phyloP scores from a whole-genome alignment of 1,284 basidiomycete genomes.

The Schizophyllum amplum region DNA sequence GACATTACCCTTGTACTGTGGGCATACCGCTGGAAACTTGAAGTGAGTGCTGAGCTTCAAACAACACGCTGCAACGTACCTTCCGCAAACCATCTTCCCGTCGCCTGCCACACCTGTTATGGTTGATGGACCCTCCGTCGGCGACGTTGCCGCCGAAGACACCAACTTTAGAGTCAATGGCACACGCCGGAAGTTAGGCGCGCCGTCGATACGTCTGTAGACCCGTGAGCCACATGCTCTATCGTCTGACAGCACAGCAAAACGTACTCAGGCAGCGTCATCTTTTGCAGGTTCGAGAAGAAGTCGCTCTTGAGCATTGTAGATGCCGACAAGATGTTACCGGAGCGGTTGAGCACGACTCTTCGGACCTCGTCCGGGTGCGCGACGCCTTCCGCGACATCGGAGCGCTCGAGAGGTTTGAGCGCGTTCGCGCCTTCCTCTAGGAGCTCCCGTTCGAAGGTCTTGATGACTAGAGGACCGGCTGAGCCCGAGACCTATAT shows the following conservation, averaged over 20 bases:
- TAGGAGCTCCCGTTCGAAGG: slow-evolving; percentile 88
- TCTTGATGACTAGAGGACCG: slow-evolving; percentile 70
- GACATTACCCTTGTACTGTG: slow-evolving; percentile 69
- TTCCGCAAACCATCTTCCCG: slow-evolving; percentile 79
- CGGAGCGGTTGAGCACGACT: slow-evolving; percentile 80
- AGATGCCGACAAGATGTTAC: slow-evolving; percentile 83
- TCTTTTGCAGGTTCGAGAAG: slow-evolving; percentile 92
- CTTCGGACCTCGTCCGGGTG: slow-evolving; percentile 84
- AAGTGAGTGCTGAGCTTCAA: slow-evolving; percentile 8
- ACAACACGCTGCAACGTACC: slow-evolving; percentile 32
- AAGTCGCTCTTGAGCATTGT: slow-evolving; percentile 98
- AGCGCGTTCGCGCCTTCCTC: slow-evolving; percentile 76
- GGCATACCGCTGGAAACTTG: slow-evolving; percentile 68
- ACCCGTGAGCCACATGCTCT: slow-evolving; percentile 2
- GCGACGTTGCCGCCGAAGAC: slow-evolving; percentile 24
- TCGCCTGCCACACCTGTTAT: slow-evolving; percentile 28
- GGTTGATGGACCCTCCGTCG: slow-evolving; percentile 22
- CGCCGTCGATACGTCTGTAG: slow-evolving; percentile 79
- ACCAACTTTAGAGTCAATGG: slow-evolving; percentile 52
- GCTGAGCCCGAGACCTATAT: background rate
- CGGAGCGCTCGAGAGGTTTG: slow-evolving; percentile 77
- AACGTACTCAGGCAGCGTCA: slow-evolving; percentile 84
- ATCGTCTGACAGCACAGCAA: background rate
- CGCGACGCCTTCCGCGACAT: slow-evolving; percentile 68
- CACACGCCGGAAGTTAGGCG: slow-evolving; percentile 85